Base-by-base conservation (phyloP, 2,329 filamentous ascomycete species). In the Myriangium duriaei region DNA sequence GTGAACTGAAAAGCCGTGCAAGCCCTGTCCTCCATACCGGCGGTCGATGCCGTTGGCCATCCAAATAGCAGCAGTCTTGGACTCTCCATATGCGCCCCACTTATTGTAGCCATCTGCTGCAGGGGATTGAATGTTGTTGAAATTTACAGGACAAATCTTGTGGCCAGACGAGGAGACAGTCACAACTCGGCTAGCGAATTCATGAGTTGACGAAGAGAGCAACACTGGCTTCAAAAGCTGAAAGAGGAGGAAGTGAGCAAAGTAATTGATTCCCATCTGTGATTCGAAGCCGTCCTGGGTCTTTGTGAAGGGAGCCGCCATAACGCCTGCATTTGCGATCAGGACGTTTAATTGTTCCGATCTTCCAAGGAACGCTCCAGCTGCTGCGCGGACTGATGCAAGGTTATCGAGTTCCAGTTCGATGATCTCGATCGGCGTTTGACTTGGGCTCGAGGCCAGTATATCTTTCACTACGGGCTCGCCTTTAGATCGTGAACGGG, bases 221-320 rank as follows among this genome's bases (percentile, higher is more conserved):
- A 74, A 52, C 0, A 58, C 50, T 0, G 58, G 51, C 15, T 64
- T 64, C 12, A 75, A 54, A 1, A 72, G 59, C n/a, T 68, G 57
- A 42, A 70, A 67, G 13, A 75, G 57, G 1, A 72, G 56, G 52
- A 73, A 74, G 42, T 72, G 68, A 6, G 56, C 60, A 1, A 76
- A 52, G 47, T 74, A 63, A 49, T 75, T 74, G 5, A 60, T 64
- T 14, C 59, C 68, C 42, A 74, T 64, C 42, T 74, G 69, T 0
- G 48, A 47, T 47, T 75, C 70, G 43, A 63, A 64, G 12, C 65
- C 67, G 37, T 71, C 66, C 11, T 45, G 44, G 3, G 63, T 69
- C 34, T 50, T 43, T 46, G 47, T 11, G 34, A 60, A 41, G 12
- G 61, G 52, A 19, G 45, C 43, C 9, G 54, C 55, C 50, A 68